Base-by-base conservation (phyloP, 1,284 basidiomycete species). In the Trametes pubescens region DNA sequence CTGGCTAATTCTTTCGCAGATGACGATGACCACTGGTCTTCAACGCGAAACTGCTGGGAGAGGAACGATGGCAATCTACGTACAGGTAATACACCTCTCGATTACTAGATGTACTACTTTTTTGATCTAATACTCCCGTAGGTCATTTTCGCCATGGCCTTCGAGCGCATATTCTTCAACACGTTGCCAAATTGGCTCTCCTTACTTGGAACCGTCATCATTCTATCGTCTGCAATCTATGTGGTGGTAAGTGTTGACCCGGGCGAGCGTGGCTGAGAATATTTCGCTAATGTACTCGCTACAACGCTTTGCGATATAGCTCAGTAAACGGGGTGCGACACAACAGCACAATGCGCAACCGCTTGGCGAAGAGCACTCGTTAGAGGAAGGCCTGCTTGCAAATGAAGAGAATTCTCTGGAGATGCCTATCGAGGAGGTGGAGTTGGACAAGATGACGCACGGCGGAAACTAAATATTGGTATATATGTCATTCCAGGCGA, bases 31-130 rank as follows among this genome's bases (percentile, higher is more conserved):
- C 0, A 81, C 87, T 77, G 88, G 88, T 0, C 77, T 90, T 9
- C 87, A 88, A 70, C 81, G 84, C 10, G 89, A 90, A 72, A 85
- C 86, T 0, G 88, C 85, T 0, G 83, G 86, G 3, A 76, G 89
- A 44, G 88, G 84, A 0, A 79, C 84, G 0, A 80, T 89, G 74
- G 87, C 83, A 0, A 73, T 90, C 0, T 90, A 90, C 70, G 81
- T 84, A 10, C 85, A 87, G 73, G 86, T 86, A 62, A 67, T 21
- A 8, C 18, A 26, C 59, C 43, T 9, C 24, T 4, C 5, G 22
- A 11, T 11, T 18, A 1, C n/a, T 22, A 18, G 35, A n/a, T 10
- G 14, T 11, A 13, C 26, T 24, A 14, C 21, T 9, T 0, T 2
- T 6, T 32, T 5, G 35, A 7, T 34, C 37, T 16, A 43, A 16